Conservation (phyloP, 768 basidiomycete genomes). For the Amanita inopinata region DNA sequence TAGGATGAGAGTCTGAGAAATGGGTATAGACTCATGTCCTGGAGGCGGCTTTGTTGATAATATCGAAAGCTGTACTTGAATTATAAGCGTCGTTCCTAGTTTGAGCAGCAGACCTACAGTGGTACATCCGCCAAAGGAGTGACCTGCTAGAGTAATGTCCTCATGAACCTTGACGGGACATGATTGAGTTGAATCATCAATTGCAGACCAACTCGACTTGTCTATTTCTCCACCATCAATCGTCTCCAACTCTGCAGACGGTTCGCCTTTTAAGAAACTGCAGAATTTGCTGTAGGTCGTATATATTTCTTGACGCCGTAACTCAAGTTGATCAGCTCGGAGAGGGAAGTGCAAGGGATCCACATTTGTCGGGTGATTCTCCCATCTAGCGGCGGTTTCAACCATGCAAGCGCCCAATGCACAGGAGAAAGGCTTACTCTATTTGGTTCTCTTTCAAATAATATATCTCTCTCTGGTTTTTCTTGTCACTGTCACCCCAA, state of each 20-base stretch:
- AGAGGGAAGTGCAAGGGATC: conserved; percentile 32
- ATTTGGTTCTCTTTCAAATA: conserved; percentile 53
- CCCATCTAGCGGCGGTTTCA: conserved; percentile 17
- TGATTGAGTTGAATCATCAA: conserved; percentile 14
- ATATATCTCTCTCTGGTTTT: conserved; percentile 20
- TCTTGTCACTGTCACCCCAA: conserved; percentile 21
- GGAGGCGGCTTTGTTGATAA: conserved; percentile 40
- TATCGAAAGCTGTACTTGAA: conserved; percentile 38
- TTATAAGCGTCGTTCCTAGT: background rate
- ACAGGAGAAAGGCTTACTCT: conserved; percentile 27
- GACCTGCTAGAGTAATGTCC: conserved; percentile 31
- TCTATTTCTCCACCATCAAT: conserved; percentile 27
- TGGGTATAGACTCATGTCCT: conserved; percentile 35
- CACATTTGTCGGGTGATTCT: conserved; percentile 16
- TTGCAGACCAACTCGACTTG: conserved; percentile 30
- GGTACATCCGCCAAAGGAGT: conserved; percentile 40
- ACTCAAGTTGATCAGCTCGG: conserved; percentile 58
- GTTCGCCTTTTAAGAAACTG: conserved; percentile 34
- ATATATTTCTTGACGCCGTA: conserved; percentile 64
- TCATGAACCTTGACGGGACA: conserved; percentile 22
- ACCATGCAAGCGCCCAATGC: background rate
- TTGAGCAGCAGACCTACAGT: conserved; percentile 21
- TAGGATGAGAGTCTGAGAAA: conserved; percentile 50
- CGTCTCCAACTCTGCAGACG: conserved; percentile 23
- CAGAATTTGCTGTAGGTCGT: conserved; percentile 49